Conservation (phyloP, 129 eudicot species). For the Ambrosia artemisiifolia region DNA sequence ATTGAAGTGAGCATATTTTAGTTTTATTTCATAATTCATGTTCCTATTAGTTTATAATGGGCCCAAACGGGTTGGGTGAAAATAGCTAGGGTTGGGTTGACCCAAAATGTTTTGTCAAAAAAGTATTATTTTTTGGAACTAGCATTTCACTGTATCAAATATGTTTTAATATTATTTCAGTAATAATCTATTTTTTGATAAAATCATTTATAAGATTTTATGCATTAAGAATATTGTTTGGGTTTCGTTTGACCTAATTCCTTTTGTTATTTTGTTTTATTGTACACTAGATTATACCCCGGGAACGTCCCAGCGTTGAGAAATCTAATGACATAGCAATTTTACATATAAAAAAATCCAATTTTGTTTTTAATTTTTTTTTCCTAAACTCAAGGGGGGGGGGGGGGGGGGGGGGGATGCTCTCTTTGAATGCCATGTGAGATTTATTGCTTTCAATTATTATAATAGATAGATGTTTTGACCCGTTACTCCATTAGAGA, state of each 20-base stretch:
- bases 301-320: too few species aligned
- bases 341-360: too few species aligned
- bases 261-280: neutral
- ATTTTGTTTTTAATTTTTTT: too few species aligned
- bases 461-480: too few species aligned
- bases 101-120: neutral
- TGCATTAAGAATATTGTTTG: neutral
- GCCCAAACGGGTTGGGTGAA: neutral
- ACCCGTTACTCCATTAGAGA: neutral
- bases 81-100: neutral
- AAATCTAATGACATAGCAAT: too few species aligned
- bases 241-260: neutral
- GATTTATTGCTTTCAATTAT: too few species aligned
- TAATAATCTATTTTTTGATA: neutral
- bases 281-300: too few species aligned
- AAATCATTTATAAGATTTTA: neutral
- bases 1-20: conserved; percentile 41
- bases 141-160: too few species aligned
- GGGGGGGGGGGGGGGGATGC: too few species aligned
- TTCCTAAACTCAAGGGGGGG: too few species aligned
- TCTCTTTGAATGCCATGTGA: too few species aligned
- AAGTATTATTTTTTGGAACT: neutral
- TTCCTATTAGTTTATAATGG: neutral
- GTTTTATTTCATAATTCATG: neutral
- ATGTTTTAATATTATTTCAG: neutral